Evolutionary conservation across 768 basidiomycete species (phyloP).

Genomic region (Lactarius vividus): DNA sequence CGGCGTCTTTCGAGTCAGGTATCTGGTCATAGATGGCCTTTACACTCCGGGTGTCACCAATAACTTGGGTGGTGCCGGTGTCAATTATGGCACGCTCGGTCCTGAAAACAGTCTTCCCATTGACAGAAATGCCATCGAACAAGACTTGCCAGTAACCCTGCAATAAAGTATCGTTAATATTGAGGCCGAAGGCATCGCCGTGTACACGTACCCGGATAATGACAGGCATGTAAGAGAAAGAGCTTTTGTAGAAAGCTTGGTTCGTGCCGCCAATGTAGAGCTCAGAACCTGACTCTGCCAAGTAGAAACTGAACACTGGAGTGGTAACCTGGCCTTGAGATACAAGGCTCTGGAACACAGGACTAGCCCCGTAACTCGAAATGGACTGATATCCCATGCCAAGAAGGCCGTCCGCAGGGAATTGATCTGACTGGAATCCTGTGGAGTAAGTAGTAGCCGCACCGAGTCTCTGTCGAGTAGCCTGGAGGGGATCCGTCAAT

Average conservation of each 20-base stretch:
- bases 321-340: conserved; percentile 36
- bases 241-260: conserved; percentile 9
- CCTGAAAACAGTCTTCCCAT: conserved; percentile 21
- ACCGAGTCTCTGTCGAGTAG: conserved; percentile 43
- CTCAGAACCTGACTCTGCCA: conserved; percentile 43
- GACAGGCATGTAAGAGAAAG: conserved; percentile 19
- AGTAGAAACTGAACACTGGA: conserved; percentile 48
- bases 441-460: conserved; percentile 41
- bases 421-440: conserved; percentile 32
- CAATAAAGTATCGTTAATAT: conserved; percentile 32
- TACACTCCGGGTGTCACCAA: conserved; percentile 23
- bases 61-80: conserved; percentile 34
- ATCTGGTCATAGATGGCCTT: not conserved
- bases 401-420: conserved; percentile 42
- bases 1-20: not conserved
- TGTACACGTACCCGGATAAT: not conserved
- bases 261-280: conserved; percentile 26
- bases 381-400: conserved; percentile 39
- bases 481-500: conserved; percentile 29
- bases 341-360: conserved; percentile 44
- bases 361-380: conserved; percentile 29
- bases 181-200: conserved; percentile 18
- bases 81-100: conserved; percentile 32
- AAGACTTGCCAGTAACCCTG: conserved; percentile 27
- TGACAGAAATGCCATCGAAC: conserved; percentile 30